These are phyloP conservation scores for Leishmania arabica DNA, from an alignment of 208 protist genomes.

Conservation along the genomic window DNA sequence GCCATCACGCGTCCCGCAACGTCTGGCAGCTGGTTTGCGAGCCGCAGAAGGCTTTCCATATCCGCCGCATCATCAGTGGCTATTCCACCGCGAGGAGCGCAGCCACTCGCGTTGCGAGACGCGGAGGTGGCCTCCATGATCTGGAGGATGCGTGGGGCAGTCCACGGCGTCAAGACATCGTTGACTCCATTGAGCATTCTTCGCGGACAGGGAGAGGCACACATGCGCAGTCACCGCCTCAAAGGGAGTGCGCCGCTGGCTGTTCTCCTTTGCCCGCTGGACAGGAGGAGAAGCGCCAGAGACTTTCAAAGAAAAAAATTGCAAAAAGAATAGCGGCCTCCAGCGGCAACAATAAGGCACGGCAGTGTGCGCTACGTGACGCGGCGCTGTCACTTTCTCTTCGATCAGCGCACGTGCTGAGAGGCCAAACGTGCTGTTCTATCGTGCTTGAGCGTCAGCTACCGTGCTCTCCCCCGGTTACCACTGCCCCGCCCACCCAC, in stretches of 20 bases:
- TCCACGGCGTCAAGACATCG: slow-evolving; percentile 58
- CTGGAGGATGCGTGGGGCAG: slow-evolving; percentile 40
- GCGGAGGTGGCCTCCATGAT: slow-evolving; percentile 48
- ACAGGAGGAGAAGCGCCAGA: background rate
- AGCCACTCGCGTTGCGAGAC: slow-evolving; percentile 6
- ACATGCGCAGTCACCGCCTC: background rate
- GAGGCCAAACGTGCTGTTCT: background rate
- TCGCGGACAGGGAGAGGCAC: background rate
- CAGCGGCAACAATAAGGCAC: background rate
- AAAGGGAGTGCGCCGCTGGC: background rate
- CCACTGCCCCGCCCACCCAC: background rate
- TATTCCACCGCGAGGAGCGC: background rate
- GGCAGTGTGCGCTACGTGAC: background rate
- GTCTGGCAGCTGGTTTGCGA: slow-evolving; percentile 52
- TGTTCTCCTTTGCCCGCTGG: background rate
- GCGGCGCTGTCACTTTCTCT: background rate
- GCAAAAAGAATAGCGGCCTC: background rate
- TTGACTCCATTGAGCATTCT: slow-evolving; percentile 21
- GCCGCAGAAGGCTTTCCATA: slow-evolving; percentile 37
- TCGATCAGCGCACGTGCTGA: background rate
- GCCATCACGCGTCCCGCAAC: slow-evolving; percentile 66
- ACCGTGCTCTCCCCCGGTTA: background rate
- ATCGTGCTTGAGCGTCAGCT: background rate
- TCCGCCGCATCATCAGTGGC: slow-evolving; percentile 21
- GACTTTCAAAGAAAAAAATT: background rate